A percentile compares a stretch with the other conserved stretches of the same genome.
phyloP scores from a whole-genome alignment of 805 yeast species.

The Candida manassasensis region DNA sequence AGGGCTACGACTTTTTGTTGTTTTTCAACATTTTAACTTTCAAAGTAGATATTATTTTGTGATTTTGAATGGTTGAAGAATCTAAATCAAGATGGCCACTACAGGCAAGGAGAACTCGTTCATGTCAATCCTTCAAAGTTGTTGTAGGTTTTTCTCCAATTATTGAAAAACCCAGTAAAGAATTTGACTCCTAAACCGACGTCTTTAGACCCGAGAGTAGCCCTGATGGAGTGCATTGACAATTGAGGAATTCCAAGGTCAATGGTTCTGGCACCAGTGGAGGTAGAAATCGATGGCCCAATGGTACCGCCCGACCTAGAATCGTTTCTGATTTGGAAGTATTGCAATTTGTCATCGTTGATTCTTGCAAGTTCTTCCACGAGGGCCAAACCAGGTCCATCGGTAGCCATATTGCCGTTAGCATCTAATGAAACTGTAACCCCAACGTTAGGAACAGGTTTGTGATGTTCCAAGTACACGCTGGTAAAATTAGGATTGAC shows the following conservation, averaged over 20 bases:
- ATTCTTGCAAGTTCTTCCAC: slow-evolving; percentile 63
- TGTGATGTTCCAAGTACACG: slow-evolving; percentile 74
- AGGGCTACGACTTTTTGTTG: no score
- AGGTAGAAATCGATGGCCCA: slow-evolving; percentile 64
- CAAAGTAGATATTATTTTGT: no score
- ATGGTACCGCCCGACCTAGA: slow-evolving; percentile 86
- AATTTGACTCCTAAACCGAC: slow-evolving; percentile 69
- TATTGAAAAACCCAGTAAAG: slow-evolving; percentile 62
- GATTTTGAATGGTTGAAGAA: no score
- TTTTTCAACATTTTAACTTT: no score
- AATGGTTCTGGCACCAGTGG: slow-evolving; percentile 70
- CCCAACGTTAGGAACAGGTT: slow-evolving; percentile 77
- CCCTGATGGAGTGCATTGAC: slow-evolving; percentile 84
- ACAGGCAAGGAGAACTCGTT: slow-evolving; percentile 13
- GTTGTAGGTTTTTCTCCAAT: slow-evolving; percentile 61
- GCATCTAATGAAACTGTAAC: slow-evolving; percentile 68
- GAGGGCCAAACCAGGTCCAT: slow-evolving; percentile 65
- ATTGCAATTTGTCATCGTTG: slow-evolving; percentile 65
- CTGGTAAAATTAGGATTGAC: slow-evolving; percentile 69
- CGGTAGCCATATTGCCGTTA: slow-evolving; percentile 81
- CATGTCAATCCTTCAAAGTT: slow-evolving; percentile 42
- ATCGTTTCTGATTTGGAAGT: slow-evolving; percentile 83
- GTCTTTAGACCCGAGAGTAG: slow-evolving; percentile 74
- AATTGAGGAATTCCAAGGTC: slow-evolving; percentile 82
- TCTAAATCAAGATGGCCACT: background rate